phyloP scores from a whole-genome alignment of 768 basidiomycete species.

The Leccinum olivaceopallidum region DNA sequence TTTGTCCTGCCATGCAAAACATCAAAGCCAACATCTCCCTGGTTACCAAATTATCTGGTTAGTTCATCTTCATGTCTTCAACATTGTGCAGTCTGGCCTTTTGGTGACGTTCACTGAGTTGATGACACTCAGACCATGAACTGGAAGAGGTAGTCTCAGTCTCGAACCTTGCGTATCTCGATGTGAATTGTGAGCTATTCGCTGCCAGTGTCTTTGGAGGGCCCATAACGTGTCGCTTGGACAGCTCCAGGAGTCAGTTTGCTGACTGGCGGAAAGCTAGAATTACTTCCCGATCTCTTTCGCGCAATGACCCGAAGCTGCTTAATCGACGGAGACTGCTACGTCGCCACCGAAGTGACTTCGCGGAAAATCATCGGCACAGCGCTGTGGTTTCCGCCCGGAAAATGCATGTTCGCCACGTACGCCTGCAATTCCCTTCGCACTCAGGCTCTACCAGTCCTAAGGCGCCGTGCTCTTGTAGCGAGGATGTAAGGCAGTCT shows the following conservation, averaged over 20 bases:
- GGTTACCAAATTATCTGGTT: constrained; percentile 1
- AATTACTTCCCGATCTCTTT: constrained; percentile 5
- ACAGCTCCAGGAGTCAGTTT: not conserved
- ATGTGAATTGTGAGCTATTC: constrained; percentile 2
- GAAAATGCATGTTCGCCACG: constrained; percentile 4
- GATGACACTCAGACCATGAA: not conserved
- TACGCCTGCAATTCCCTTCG: not conserved
- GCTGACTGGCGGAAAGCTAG: constrained; percentile 5
- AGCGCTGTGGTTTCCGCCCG: constrained; percentile 8
- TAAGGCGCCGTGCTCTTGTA: not conserved
- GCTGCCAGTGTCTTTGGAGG: not conserved
- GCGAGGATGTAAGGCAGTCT: not conserved
- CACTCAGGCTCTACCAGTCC: no score
- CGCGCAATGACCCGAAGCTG: constrained; percentile 4
- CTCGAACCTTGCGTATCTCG: not conserved
- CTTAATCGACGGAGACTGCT: constrained; percentile 8
- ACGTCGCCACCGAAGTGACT: constrained; percentile 1
- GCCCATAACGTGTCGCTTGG: not conserved
- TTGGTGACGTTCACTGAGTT: not conserved
- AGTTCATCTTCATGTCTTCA: not conserved
- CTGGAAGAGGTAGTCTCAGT: not conserved
- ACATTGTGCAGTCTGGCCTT: not conserved
- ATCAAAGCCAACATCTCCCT: not conserved
- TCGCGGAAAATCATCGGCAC: constrained; percentile 4
- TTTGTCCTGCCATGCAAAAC: not conserved